phyloP scores from a whole-genome alignment of 257 asterid genomes.

The Forsythia viridissima region DNA sequence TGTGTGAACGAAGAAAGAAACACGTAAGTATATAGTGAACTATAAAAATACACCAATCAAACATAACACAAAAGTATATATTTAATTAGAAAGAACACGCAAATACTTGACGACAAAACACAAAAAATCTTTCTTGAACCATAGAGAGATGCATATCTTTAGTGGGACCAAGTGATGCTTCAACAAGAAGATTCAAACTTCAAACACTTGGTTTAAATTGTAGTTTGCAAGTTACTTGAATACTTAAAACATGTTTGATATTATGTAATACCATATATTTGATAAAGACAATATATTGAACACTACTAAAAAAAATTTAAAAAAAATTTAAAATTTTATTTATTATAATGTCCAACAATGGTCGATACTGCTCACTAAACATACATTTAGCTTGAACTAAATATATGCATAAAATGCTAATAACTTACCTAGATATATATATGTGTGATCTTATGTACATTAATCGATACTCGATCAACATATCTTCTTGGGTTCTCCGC shows the following conservation, averaged over 20 bases:
- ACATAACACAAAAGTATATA: neutral
- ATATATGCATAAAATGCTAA: too few species aligned
- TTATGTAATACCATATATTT: neutral
- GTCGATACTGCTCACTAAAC: neutral
- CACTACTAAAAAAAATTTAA: too few species aligned
- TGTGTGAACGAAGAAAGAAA: neutral
- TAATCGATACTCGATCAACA: too few species aligned
- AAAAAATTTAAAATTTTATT: neutral
- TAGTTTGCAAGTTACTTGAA: neutral
- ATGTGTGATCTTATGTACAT: neutral
- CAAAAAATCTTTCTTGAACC: neutral
- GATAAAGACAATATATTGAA: neutral
- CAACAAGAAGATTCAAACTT: neutral
- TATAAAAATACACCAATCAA: neutral
- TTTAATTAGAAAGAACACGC: neutral
- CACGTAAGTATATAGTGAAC: neutral
- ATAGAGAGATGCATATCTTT: neutral
- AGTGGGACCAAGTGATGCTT: neutral
- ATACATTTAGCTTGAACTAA: too few species aligned
- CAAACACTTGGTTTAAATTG: neutral
- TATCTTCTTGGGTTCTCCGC: neutral
- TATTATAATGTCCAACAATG: too few species aligned
- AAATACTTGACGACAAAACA: neutral
- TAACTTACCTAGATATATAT: too few species aligned
- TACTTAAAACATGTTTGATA: neutral